phyloP scores from a whole-genome alignment of 768 basidiomycete genomes.

The Austroboletus eburneus region DNA sequence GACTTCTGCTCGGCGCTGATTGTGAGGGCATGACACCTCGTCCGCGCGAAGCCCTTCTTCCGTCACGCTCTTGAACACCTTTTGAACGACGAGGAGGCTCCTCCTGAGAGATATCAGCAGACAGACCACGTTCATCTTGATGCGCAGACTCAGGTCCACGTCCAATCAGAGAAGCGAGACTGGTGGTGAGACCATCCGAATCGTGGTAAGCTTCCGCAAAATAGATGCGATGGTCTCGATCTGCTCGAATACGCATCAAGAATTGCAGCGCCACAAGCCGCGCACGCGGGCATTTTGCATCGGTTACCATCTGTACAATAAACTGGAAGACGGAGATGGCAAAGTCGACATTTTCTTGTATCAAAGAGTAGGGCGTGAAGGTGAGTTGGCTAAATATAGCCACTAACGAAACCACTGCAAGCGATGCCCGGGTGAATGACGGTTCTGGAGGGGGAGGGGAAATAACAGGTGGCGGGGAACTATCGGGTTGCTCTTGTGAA shows the following conservation, averaged over 20 bases:
- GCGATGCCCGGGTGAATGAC: conserved; percentile 45
- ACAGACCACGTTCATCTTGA: conserved; percentile 25
- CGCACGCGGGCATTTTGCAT: conserved; percentile 51
- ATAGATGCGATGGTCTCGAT: conserved; percentile 84
- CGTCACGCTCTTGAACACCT: conserved; percentile 48
- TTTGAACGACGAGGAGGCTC: conserved; percentile 43
- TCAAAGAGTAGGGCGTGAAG: conserved; percentile 60
- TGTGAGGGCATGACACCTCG: conserved; percentile 41
- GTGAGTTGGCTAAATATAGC: conserved; percentile 65
- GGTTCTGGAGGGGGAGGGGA: conserved; percentile 24
- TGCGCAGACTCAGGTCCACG: conserved; percentile 36
- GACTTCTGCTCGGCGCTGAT: conserved; percentile 54
- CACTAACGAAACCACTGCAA: conserved; percentile 61
- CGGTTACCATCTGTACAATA: conserved; percentile 44
- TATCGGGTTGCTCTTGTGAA: conserved; percentile 37
- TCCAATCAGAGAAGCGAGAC: conserved; percentile 62
- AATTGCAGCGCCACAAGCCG: conserved; percentile 78
- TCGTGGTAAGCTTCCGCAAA: conserved; percentile 54
- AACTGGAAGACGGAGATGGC: conserved; percentile 51
- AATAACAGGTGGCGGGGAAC: conserved; percentile 26
- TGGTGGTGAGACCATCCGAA: conserved; percentile 49
- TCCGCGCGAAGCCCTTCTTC: conserved; percentile 49
- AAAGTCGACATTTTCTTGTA: conserved; percentile 43
- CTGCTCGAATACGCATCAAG: conserved; percentile 82
- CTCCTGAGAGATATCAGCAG: conserved; percentile 22